phyloP scores from a whole-genome alignment of 805 yeast genomes.

The Wickerhamomyces canadensis region DNA sequence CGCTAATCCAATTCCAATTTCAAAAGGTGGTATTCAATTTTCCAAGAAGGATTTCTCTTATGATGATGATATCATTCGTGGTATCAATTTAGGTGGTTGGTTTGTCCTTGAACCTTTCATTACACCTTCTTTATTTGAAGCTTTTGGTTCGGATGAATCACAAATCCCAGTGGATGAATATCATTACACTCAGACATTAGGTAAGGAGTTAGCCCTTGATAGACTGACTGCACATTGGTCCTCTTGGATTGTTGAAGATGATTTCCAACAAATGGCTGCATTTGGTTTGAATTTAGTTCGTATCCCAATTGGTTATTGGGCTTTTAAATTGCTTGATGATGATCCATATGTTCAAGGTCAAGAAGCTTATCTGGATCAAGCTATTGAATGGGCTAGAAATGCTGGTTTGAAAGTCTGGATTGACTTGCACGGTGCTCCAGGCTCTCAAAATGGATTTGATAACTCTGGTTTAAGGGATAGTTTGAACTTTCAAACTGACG shows the following conservation, averaged over 20 bases:
- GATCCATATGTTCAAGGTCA: conserved; percentile 71
- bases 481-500: conserved; percentile 48
- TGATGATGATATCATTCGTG: conserved; percentile 22
- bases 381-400: conserved; percentile 61
- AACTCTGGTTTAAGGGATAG: conserved; percentile 81
- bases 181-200: conserved; percentile 43
- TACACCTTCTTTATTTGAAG: conserved; percentile 55
- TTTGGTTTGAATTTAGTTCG: conserved; percentile 67
- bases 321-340: conserved; percentile 33
- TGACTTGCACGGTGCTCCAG: conserved; percentile 79
- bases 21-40: conserved; percentile 20
- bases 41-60: conserved; percentile 12
- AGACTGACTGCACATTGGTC: conserved; percentile 50
- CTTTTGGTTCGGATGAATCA: conserved; percentile 27
- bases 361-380: conserved; percentile 54
- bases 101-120: conserved; percentile 65
- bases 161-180: conserved; percentile 57
- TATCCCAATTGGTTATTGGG: conserved; percentile 81
- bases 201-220: conserved; percentile 36
- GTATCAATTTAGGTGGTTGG: conserved; percentile 69
- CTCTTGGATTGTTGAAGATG: conserved; percentile 53
- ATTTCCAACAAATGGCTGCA: conserved; percentile 43
- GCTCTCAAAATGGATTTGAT: conserved; percentile 86
- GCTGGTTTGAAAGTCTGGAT: conserved; percentile 63
- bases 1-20: conserved; percentile 23